Percentiles rank a stretch among this genome's conserved stretches.
Conservation (phyloP, 1,284 basidiomycete species). For the Cutaneotrichosporon sp. region DNA sequence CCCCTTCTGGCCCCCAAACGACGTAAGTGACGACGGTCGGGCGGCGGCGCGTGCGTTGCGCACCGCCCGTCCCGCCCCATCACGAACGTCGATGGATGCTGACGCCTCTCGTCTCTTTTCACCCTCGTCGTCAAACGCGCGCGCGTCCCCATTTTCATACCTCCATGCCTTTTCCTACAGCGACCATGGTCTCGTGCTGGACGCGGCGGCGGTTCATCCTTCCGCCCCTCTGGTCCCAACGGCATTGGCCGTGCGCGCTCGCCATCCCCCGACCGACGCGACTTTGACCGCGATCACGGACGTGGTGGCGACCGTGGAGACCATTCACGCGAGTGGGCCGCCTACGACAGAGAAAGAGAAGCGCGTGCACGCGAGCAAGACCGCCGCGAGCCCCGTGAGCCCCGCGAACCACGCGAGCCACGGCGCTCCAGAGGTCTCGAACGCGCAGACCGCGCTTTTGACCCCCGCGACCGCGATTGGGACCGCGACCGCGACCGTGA, state of each 20-base stretch:
- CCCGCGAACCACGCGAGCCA: neutral
- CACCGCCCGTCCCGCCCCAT: neutral
- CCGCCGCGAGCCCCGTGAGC: neutral
- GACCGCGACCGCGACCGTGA: conserved; percentile 9
- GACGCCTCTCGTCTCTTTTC: neutral
- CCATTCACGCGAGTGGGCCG: conserved; percentile 5
- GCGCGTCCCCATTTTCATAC: neutral
- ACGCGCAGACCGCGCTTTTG: neutral
- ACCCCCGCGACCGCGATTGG: conserved; percentile 9
- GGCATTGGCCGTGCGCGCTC: neutral
- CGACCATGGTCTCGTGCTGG: neutral
- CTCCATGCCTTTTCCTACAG: neutral
- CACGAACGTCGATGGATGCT: neutral
- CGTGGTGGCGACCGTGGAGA: conserved; percentile 11
- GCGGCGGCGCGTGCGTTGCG: neutral
- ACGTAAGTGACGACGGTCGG: neutral
- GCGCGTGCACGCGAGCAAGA: neutral
- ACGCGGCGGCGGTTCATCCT: neutral
- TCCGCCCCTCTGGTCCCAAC: neutral
- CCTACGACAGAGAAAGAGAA: conserved; percentile 11
- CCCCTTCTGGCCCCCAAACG: conserved; percentile 1
- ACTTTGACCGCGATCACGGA: conserved; percentile 8
- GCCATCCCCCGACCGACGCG: neutral
- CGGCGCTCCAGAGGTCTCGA: neutral
- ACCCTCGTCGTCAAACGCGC: no score